A percentile compares a stretch with the other conserved stretches of the same genome.
These are phyloP conservation scores for Dalbergia cochinchinensis DNA, from an alignment of 306 rosid species.

Conservation along the genomic window DNA sequence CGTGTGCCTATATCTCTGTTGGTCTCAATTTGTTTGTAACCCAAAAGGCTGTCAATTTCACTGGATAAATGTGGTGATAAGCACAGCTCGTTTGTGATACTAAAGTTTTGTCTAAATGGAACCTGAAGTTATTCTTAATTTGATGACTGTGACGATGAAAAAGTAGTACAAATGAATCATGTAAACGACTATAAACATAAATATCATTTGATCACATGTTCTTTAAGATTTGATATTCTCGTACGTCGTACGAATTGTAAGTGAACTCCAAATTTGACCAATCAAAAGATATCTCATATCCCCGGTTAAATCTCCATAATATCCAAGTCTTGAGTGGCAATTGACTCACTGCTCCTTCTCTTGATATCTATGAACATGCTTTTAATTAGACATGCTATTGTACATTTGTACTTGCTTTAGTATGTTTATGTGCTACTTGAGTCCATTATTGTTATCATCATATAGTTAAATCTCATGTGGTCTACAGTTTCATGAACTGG, in stretches of 20 bases:
- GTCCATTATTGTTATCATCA: constrained; percentile 8
- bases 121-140: constrained; percentile 1
- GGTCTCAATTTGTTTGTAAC: not conserved
- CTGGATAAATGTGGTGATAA: constrained; percentile 9
- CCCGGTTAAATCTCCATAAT: not conserved
- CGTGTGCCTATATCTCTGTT: constrained; percentile 8
- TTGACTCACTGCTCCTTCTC: constrained; percentile 12
- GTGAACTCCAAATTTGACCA: not conserved
- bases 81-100: constrained; percentile 3
- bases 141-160: constrained; percentile 4
- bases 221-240: constrained; percentile 24
- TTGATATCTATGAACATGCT: not conserved
- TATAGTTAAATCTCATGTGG: constrained; percentile 22
- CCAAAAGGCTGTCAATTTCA: constrained; percentile 1
- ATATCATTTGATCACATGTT: not conserved
- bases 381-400: not conserved
- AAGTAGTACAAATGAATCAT: not conserved
- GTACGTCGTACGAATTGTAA: not conserved
- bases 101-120: not conserved
- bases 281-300: not conserved
- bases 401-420: not conserved
- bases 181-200: not conserved
- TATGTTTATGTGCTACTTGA: constrained; percentile 1
- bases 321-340: too few species aligned
- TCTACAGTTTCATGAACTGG: constrained; percentile 85